These are phyloP conservation scores for Cyberlindnera euphorbiiphila DNA, from an alignment of 805 yeast species.

Conservation along the genomic window DNA sequence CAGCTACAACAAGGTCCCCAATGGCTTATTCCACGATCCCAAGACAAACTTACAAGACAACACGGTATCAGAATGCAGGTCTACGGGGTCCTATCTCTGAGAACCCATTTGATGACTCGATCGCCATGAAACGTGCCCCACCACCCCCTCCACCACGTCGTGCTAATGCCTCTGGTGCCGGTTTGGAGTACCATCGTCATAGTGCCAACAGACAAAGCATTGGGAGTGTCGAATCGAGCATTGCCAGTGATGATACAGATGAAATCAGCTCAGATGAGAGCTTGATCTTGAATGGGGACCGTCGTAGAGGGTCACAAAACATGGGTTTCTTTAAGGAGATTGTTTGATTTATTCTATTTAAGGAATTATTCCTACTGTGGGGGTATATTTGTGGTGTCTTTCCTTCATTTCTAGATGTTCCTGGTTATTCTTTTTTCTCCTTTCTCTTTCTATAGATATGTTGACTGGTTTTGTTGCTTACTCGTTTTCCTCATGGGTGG, in stretches of 20 bases:
- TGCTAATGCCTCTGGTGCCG: slow-evolving; percentile 3
- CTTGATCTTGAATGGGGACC: slow-evolving; percentile 12
- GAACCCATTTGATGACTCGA: slow-evolving; percentile 22
- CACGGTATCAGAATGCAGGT: slow-evolving; percentile 21
- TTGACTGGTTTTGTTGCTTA: too few relatives aligned
- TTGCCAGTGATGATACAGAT: slow-evolving; percentile 24
- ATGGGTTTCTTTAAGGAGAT: slow-evolving; percentile 26
- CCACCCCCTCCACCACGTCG: slow-evolving; percentile 26
- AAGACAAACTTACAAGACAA: slow-evolving; percentile 9
- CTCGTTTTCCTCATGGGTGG: too few relatives aligned
- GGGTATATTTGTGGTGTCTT: too few relatives aligned
- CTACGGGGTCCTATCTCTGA: slow-evolving; percentile 6
- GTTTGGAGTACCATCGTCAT: slow-evolving; percentile 18
- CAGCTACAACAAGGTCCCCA: slow-evolving; percentile 2
- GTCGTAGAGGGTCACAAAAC: slow-evolving; percentile 2
- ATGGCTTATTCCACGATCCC: slow-evolving; percentile 3
- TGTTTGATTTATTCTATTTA: too few relatives aligned
- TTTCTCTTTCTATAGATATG: neutral
- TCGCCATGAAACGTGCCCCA: slow-evolving; percentile 8
- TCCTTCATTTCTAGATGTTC: neutral
- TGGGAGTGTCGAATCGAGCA: slow-evolving; percentile 23
- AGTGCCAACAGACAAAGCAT: slow-evolving; percentile 23
- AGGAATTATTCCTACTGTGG: too few relatives aligned
- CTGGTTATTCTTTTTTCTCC: neutral
- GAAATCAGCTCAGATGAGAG: slow-evolving; percentile 26